Evolutionary conservation across 306 rosid species (phyloP).

Genomic region (Dalbergia cochinchinensis): DNA sequence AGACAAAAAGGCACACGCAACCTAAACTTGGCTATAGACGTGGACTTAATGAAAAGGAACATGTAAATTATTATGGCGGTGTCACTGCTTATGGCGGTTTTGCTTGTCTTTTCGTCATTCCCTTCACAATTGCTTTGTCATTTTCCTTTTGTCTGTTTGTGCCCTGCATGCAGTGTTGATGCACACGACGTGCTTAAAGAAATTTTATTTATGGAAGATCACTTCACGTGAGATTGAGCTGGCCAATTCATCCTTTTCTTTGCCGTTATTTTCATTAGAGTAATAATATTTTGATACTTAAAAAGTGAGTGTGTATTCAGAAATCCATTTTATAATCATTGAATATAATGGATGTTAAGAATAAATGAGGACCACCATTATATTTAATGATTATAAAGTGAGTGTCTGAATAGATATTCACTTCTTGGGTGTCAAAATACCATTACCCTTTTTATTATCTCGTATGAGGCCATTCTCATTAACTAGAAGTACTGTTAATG

Average conservation of each 20-base stretch:
- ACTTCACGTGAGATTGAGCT: constrained; percentile 35
- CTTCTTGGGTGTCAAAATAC: too few species aligned
- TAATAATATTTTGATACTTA: too few species aligned
- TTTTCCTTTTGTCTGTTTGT: constrained; percentile 17
- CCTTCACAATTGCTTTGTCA: neutral
- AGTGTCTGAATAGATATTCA: too few species aligned
- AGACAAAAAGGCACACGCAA: neutral
- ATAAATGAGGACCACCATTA: too few species aligned
- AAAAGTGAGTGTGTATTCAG: too few species aligned
- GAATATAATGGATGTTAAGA: too few species aligned
- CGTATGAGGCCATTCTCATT: neutral
- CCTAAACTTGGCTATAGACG: constrained; percentile 38
- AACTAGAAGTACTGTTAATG: neutral
- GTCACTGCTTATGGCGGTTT: constrained; percentile 28
- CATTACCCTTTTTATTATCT: neutral
- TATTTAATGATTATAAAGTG: too few species aligned
- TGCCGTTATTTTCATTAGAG: neutral
- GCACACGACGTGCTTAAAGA: neutral
- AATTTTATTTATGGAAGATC: neutral
- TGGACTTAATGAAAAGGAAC: constrained; percentile 22
- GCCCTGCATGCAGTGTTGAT: neutral
- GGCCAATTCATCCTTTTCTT: constrained; percentile 37
- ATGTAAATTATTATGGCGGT: constrained; percentile 18
- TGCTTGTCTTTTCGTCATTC: constrained; percentile 25
- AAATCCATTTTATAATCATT: too few species aligned